Evolutionary conservation across 2,329 filamentous ascomycete genomes (phyloP), one percentile per base, ranked within the genome.

Genomic region (Metarhizium album): DNA sequence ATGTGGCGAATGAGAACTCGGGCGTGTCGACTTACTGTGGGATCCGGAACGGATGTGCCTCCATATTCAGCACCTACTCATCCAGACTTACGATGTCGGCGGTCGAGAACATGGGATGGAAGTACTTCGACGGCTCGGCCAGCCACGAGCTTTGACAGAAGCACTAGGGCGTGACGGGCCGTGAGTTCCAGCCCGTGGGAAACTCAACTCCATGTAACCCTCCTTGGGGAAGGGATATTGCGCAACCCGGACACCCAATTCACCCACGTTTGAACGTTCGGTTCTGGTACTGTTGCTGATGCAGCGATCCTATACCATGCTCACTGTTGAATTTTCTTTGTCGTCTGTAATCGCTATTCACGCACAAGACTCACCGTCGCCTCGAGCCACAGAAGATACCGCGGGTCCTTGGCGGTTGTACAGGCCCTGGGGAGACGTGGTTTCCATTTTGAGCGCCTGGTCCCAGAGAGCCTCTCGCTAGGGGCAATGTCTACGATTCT

Each of bases 331-430:
- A 86, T 48, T n/a, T n/a, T 73, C 69, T 1, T 70, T 55, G 56
- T 86, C 77, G 27, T 84, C 85, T 0, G 84, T 89, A 48, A 87
- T 72, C 50, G n/a, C 86, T 78, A 64, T 83, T 85, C 74, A 89
- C 80, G 63, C 86, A 79, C 66, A 86, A 90, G n/a, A 90, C 83
- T 86, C 68, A 90, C 86, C 51, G 90, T 86, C 4, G 86, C 85
- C 67, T 90, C 86, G n/a, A 85, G 83, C 52, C 83, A 76, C 35
- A 87, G 71, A 18, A 85, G 76, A 60, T 86, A 87, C 51, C 74
- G 73, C 33, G 70, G 67, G 54, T 82, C 76, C 38, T 69, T 64
- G 38, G 83, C 72, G 3, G 70, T 69, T 2, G 75, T 70, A 60
- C 84, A 78, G 20, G 82, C 82, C 6, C 64, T 67, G 2, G 76